Evolutionary conservation across 2,329 filamentous ascomycete species (phyloP).

Genomic region (Gyromitra esculenta): DNA sequence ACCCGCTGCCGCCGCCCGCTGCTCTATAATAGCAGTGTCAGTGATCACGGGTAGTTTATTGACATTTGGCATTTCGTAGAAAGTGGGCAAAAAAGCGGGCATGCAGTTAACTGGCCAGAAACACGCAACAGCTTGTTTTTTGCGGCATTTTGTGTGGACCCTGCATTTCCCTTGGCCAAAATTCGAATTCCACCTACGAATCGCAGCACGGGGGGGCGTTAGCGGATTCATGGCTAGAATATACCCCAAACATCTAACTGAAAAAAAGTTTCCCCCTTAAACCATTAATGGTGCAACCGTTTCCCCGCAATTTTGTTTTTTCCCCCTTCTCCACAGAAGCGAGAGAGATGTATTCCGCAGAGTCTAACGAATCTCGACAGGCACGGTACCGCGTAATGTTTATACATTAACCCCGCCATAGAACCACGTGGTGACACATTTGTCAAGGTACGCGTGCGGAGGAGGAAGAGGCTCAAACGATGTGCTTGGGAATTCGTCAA

Average conservation of each 20-base stretch:
- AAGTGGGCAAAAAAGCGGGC: slow-evolving; percentile 20
- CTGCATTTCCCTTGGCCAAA: slow-evolving; percentile 35
- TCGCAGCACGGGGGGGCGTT: background rate
- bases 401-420: slow-evolving; percentile 11
- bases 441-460: background rate
- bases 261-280: slow-evolving; percentile 8
- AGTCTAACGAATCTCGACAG: slow-evolving; percentile 25
- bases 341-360: slow-evolving; percentile 38
- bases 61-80: slow-evolving; percentile 27
- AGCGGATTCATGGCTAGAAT: background rate
- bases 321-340: background rate
- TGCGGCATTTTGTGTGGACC: slow-evolving; percentile 48
- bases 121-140: slow-evolving; percentile 13
- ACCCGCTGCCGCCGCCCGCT: slow-evolving; percentile 16
- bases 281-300: background rate
- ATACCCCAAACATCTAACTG: background rate
- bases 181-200: slow-evolving; percentile 37
- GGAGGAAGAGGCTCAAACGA: slow-evolving; percentile 7
- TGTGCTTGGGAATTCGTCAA: background rate
- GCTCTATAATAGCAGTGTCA: slow-evolving; percentile 7
- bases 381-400: background rate
- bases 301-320: slow-evolving; percentile 42
- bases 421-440: slow-evolving; percentile 25
- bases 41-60: slow-evolving; percentile 12
- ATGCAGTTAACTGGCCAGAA: slow-evolving; percentile 41